Base-by-base conservation (phyloP, 139 green algal genomes). In the Tetradesmus obliquus region DNA sequence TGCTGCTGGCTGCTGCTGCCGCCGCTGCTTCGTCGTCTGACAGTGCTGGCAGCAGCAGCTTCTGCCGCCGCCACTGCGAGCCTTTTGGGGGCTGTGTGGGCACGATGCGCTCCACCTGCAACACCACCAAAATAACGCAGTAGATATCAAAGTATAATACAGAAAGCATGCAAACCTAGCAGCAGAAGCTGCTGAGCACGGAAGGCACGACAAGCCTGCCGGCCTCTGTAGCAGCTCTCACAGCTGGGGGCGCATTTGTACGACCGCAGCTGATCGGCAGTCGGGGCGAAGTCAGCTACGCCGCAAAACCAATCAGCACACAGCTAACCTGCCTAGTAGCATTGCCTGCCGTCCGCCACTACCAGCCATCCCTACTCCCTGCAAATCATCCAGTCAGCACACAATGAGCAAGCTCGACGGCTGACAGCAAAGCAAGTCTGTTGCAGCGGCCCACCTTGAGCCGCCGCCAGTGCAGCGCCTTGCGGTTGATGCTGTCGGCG, bases 91-190 rank as follows among this genome's bases (percentile, higher is more conserved):
- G 81, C 22, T 80, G 55, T 32, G 89, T 76, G 0, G 92, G 92
- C 58, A 93, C 72, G 7, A 95, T 91, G 6, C 82, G 79, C 82
- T 96, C 92, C 19, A 94, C 86, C 32, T 84, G 84, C 84, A 91
- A 6, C 5, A 9, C 19, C 55, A 74, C 20, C 13, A 53, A 45
- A 45, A 45, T 45, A 45, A 45, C 32, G 32, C 32, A 45, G 32
- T 45, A 45, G 32, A 45, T 45, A 45, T 45, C 32, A 45, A 45
- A 45, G 32, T 45, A 45, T 45, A 45, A 45, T 45, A 45, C 32
- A 45, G 32, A 45, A 45, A 45, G 32, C 32, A 45, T 45, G 32
- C 32, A 45, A 45, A 45, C 32, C 32, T 45, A 45, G 32, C 32
- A 45, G 32, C 32, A 45, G 32, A 45, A 45, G 32, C 32, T 45